Conservation (phyloP, 2,329 filamentous ascomycete species). For the Penicillium sp. region DNA sequence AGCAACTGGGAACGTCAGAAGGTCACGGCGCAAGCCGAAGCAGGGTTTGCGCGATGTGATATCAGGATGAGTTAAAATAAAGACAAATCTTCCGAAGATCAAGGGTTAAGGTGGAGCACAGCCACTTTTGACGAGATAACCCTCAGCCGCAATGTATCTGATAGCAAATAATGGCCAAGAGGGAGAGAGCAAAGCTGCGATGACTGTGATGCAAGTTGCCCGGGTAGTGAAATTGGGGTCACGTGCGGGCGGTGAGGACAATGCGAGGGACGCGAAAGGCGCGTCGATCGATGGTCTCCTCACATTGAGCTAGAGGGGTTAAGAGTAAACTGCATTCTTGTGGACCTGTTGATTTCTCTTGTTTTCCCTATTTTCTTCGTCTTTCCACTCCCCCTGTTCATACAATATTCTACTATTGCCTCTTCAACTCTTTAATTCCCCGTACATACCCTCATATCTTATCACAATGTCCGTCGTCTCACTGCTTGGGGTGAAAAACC, state of each 20-base stretch:
- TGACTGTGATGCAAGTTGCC: constrained; percentile 7
- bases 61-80: background rate
- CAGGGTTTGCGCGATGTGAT: constrained; percentile 6
- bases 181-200: constrained; percentile 1
- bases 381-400: constrained; percentile 2
- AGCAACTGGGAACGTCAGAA: background rate
- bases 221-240: constrained; percentile 12
- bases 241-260: constrained; percentile 37
- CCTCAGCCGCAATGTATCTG: constrained; percentile 4
- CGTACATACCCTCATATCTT: constrained; percentile 21
- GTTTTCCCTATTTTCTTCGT: constrained; percentile 15
- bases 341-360: constrained; percentile 24
- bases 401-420: constrained; percentile 9
- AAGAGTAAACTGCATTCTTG: constrained; percentile 23
- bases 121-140: constrained; percentile 6
- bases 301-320: constrained; percentile 20
- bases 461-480: constrained; percentile 89
- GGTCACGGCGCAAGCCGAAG: background rate
- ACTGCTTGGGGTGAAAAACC: constrained; percentile 88
- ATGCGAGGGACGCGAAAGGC: constrained; percentile 29
- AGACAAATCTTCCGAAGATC: background rate
- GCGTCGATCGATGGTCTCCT: constrained; percentile 25
- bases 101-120: constrained; percentile 4
- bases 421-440: constrained; percentile 8
- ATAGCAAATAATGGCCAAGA: background rate